Evolutionary conservation across 2,329 filamentous ascomycete species (phyloP).

Genomic region (Neofusicoccum parvum): DNA sequence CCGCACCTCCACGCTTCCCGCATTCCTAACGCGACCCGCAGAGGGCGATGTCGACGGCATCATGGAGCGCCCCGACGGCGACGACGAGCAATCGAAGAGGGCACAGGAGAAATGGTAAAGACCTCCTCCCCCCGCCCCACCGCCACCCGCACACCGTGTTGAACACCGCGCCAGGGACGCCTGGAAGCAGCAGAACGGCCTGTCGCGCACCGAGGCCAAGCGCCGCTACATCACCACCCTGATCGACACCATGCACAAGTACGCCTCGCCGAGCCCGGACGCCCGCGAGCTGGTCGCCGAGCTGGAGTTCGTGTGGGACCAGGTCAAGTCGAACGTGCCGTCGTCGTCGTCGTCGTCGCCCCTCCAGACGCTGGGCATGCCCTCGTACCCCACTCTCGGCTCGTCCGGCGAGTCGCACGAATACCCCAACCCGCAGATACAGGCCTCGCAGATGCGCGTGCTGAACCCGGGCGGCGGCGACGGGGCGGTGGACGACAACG

Average conservation of each 20-base stretch:
- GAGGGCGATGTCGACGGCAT: conserved; percentile 95
- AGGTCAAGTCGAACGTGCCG: conserved; percentile 82
- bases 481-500: conserved; percentile 38
- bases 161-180: conserved; percentile 66
- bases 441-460: conserved; percentile 15
- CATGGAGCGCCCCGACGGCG: conserved; percentile 74
- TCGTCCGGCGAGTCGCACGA: conserved; percentile 52
- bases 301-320: conserved; percentile 99
- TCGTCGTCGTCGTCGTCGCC: conserved; percentile 58
- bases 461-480: conserved; percentile 1
- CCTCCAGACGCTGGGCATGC: conserved; percentile 40
- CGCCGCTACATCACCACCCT: conserved; percentile 62
- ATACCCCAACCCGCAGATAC: conserved; percentile 29
- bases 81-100: conserved; percentile 52
- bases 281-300: conserved; percentile 86
- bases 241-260: conserved; percentile 95
- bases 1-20: background rate
- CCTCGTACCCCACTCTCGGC: conserved; percentile 39
- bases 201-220: conserved; percentile 73
- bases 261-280: conserved; percentile 82
- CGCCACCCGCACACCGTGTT: background rate
- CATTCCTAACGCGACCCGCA: conserved; percentile 30
- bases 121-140: conserved; percentile 25
- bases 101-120: conserved; percentile 68
- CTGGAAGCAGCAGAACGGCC: conserved; percentile 84